A percentile compares a stretch with the other conserved stretches of the same genome.
Evolutionary conservation across 805 yeast species (phyloP).

Genomic region (Schwanniomyces occidentalis): DNA sequence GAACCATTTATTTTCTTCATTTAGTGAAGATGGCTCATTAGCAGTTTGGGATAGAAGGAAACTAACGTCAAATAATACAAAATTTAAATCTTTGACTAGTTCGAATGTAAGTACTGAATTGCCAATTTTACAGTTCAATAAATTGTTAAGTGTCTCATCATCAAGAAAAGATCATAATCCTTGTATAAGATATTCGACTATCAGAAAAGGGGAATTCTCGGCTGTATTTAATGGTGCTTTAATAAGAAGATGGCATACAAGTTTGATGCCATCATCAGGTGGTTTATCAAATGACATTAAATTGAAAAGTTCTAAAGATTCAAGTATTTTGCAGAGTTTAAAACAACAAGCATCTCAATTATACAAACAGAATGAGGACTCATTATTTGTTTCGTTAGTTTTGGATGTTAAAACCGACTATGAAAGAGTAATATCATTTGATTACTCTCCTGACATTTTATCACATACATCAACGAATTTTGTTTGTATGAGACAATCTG

Average conservation of each 20-base stretch:
- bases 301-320: slow-evolving; percentile 7
- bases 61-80: slow-evolving; percentile 33
- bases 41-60: slow-evolving; percentile 81
- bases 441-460: slow-evolving; percentile 61
- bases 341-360: slow-evolving; percentile 38
- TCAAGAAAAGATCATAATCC: slow-evolving; percentile 60
- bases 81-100: slow-evolving; percentile 12
- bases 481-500: slow-evolving; percentile 89
- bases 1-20: slow-evolving; percentile 66
- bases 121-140: slow-evolving; percentile 61
- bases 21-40: slow-evolving; percentile 80
- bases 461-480: slow-evolving; percentile 60
- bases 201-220: slow-evolving; percentile 69
- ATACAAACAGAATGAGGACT: slow-evolving; percentile 47
- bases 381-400: slow-evolving; percentile 73
- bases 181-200: slow-evolving; percentile 68
- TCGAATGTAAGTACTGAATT: slow-evolving; percentile 39
- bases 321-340: slow-evolving; percentile 20
- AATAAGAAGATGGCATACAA: slow-evolving; percentile 79
- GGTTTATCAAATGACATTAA: neutral
- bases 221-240: slow-evolving; percentile 77
- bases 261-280: slow-evolving; percentile 46
- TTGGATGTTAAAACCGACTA: slow-evolving; percentile 71
- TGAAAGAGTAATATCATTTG: slow-evolving; percentile 83
- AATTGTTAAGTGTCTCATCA: slow-evolving; percentile 56